Conservation (phyloP, 306 rosid species). For the Inga laurina region DNA sequence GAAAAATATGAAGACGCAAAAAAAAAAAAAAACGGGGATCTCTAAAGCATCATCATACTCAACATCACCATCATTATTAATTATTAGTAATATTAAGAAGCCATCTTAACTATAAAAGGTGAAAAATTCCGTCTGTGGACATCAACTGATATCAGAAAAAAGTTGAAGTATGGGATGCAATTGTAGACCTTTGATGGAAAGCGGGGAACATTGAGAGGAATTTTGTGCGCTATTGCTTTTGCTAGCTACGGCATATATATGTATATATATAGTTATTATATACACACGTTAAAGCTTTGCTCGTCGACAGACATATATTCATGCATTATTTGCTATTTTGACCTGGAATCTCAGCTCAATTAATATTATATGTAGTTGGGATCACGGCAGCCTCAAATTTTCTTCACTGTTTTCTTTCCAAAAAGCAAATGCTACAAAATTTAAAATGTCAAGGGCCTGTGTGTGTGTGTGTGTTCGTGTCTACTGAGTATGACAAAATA, state of each 20-base stretch:
- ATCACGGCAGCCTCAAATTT: neutral
- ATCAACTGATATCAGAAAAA: neutral
- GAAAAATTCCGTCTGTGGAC: neutral
- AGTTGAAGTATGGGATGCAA: neutral
- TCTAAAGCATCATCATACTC: neutral
- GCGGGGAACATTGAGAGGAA: neutral
- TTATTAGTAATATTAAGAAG: neutral
- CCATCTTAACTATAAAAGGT: neutral
- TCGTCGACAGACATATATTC: neutral
- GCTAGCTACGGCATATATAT: neutral
- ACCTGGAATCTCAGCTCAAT: neutral
- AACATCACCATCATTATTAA: neutral
- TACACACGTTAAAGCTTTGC: neutral
- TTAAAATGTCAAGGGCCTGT: neutral
- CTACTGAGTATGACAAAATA: neutral
- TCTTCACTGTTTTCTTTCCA: neutral
- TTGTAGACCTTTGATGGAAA: neutral
- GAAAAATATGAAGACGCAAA: neutral
- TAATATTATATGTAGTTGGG: neutral
- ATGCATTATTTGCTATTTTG: neutral
- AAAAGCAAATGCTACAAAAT: neutral
- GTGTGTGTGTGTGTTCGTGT: neutral
- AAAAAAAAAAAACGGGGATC: neutral
- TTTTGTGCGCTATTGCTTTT: neutral
- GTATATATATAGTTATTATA: neutral